phyloP scores from a whole-genome alignment of 768 basidiomycete genomes.

The Tremella yokohamensis region DNA sequence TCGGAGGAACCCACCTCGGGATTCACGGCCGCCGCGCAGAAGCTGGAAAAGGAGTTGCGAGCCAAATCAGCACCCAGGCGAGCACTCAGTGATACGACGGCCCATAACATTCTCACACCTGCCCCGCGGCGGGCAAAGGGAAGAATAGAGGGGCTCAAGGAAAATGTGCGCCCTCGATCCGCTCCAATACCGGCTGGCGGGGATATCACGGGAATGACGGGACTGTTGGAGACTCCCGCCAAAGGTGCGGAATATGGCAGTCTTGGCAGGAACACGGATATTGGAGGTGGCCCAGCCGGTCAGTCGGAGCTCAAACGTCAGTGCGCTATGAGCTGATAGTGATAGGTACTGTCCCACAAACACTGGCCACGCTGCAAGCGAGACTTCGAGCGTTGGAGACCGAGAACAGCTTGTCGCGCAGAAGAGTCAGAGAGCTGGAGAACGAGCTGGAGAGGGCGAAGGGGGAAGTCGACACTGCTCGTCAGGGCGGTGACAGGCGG shows the following conservation, averaged over 20 bases:
- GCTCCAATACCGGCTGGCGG: conserved; percentile 6
- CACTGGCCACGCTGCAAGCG: conserved; percentile 45
- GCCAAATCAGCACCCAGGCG: conserved; percentile 10
- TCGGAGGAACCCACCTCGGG: not conserved
- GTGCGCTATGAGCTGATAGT: not conserved
- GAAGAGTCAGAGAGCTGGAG: conserved; percentile 77
- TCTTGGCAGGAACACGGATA: conserved; percentile 41
- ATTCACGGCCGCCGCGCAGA: conserved; percentile 1
- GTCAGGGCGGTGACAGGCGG: conserved; percentile 54
- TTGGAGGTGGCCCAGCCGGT: conserved; percentile 35
- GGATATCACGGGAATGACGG: conserved; percentile 48
- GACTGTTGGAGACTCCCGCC: conserved; percentile 47
- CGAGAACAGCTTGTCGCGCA: conserved; percentile 75
- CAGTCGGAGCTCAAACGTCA: conserved; percentile 13
- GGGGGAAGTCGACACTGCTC: conserved; percentile 57
- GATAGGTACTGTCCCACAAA: conserved; percentile 29
- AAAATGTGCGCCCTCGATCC: conserved; percentile 4
- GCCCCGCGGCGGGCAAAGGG: not conserved
- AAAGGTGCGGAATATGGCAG: conserved; percentile 35
- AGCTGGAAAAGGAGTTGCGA: conserved; percentile 14
- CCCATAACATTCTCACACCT: conserved; percentile 22
- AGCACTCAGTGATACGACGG: conserved; percentile 29
- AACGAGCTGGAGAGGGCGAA: conserved; percentile 67
- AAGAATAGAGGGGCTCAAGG: conserved; percentile 1
- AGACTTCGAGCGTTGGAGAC: conserved; percentile 71